Conservation (phyloP, 2,329 filamentous ascomycete genomes). For the Orbilia quercus region DNA sequence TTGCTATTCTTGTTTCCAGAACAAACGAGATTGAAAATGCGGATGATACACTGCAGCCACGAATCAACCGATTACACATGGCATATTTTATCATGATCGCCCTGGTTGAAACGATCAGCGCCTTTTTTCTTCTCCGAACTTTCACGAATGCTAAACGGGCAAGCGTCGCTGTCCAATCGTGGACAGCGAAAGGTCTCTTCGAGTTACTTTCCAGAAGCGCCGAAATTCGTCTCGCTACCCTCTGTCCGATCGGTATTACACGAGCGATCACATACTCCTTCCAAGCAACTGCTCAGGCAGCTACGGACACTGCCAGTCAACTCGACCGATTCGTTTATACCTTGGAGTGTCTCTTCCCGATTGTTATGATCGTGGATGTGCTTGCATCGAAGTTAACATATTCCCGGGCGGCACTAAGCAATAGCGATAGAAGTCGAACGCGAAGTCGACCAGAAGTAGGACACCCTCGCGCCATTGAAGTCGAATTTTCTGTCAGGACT, state of each 20-base stretch:
- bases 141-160: slow-evolving; percentile 60
- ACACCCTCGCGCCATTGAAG: slow-evolving; percentile 19
- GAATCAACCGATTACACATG: slow-evolving; percentile 64
- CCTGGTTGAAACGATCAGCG: slow-evolving; percentile 64
- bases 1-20: slow-evolving; percentile 62
- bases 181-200: slow-evolving; percentile 62
- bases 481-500: slow-evolving; percentile 38
- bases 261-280: slow-evolving; percentile 65
- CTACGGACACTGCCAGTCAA: slow-evolving; percentile 63
- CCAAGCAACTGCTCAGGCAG: slow-evolving; percentile 63
- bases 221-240: slow-evolving; percentile 63
- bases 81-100: slow-evolving; percentile 65
- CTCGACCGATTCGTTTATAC: slow-evolving; percentile 65
- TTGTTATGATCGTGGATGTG: slow-evolving; percentile 64
- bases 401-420: slow-evolving; percentile 17
- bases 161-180: slow-evolving; percentile 60
- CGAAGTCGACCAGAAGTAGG: slow-evolving; percentile 2
- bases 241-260: slow-evolving; percentile 63
- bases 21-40: slow-evolving; percentile 61
- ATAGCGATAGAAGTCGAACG: slow-evolving; percentile 36
- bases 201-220: slow-evolving; percentile 64
- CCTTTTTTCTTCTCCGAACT: slow-evolving; percentile 63
- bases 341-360: slow-evolving; percentile 64
- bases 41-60: slow-evolving; percentile 59
- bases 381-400: slow-evolving; percentile 61